phyloP scores from a whole-genome alignment of 768 basidiomycete species.

The Pseudohyphozyma bogoriensis region DNA sequence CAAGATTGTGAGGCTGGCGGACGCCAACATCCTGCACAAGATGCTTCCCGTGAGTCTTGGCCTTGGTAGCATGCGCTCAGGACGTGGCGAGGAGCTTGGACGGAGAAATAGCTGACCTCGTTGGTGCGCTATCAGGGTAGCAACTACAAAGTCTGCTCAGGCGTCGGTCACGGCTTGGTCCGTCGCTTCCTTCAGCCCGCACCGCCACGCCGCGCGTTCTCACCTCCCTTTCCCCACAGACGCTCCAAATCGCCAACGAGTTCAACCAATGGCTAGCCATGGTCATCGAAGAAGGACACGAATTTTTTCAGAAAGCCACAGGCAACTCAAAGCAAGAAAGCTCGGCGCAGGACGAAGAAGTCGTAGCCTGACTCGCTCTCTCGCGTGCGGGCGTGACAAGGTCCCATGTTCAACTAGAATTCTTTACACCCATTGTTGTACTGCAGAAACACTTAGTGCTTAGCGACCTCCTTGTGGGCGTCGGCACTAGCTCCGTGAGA shows the following conservation, averaged over 20 bases:
- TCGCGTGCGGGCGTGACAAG: background rate
- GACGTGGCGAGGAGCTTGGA: background rate
- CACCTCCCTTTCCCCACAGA: background rate
- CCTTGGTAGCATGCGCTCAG: background rate
- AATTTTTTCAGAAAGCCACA: no score
- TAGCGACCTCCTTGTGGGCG: conserved; percentile 13
- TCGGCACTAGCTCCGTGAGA: conserved; percentile 5
- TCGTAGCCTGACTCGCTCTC: background rate
- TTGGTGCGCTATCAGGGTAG: no score
- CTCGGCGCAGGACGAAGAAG: no score
- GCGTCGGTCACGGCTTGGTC: background rate
- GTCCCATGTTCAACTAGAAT: background rate
- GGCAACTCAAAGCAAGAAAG: no score
- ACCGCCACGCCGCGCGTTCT: background rate
- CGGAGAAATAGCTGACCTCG: no score
- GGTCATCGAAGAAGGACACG: background rate
- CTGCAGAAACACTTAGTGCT: conserved; percentile 4
- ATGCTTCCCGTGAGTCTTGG: background rate
- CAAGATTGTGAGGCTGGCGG: background rate
- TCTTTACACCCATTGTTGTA: no score
- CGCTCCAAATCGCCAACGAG: background rate
- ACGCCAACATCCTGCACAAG: background rate
- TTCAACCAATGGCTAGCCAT: background rate
- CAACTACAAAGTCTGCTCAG: background rate
- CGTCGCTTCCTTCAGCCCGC: background rate